Base-by-base conservation (phyloP, 2,329 filamentous ascomycete species). In the Paecilomyces niveus region DNA sequence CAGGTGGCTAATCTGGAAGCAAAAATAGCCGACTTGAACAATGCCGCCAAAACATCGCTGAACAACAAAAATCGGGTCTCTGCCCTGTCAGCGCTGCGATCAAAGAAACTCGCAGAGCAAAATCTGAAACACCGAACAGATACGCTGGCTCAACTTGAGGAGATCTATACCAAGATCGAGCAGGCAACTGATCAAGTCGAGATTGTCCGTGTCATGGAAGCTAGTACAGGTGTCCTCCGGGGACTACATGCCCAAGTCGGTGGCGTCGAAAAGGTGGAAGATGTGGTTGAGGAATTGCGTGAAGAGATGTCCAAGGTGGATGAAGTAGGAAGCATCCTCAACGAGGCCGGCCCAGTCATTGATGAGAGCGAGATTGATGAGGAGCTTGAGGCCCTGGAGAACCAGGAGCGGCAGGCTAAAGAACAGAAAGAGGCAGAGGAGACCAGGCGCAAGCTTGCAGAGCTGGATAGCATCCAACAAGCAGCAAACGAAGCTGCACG, bases 321-420 rank as follows among this genome's bases (percentile, higher is more conserved):
- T 69, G 93, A 97, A 76, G 84, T 97, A 22, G 85, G 86, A 29
- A 84, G 82, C 57, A 87, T 93, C 49, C 82, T 97, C 62, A 85
- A 86, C 56, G 90, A 94, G 63, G 80, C 76, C 11, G 77, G 75
- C 13, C 73, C 64, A 57, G 73, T 69, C 62, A 79, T 96, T 32
- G 90, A 96, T 71, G 92, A 96, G 68, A 81, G 70, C 21, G 92
- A 95, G 71, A 85, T 97, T 57, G 92, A 97, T 65, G 89, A 93
- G 60, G 93, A 97, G 76, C 81, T 97, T 53, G 88, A 89, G 64
- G 86, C 81, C 3, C 78, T 99, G 76, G 86, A 92, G 74, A 78
- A 78, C 67, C 82, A 83, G 68, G 80, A 84, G 58, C 70, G 67
- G 60, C 70, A 80, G 66, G 78, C 76, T 54, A 71, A 67, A 57